Conservation (phyloP, 768 basidiomycete species). For the Amanita pallidorosea region DNA sequence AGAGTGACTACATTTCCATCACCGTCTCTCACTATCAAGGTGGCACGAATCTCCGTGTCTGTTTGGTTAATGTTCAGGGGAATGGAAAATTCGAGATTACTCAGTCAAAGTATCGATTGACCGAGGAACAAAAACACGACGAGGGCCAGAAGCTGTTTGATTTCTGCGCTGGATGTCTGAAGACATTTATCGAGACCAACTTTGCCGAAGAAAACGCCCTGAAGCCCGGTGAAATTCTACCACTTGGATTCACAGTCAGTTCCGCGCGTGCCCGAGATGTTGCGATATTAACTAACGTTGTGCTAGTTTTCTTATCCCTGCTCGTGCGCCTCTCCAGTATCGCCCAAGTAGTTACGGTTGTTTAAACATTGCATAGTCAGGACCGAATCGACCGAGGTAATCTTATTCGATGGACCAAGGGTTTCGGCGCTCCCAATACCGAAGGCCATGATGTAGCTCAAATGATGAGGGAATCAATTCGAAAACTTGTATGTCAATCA, state of each 20-base stretch:
- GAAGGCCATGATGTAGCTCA: constrained; percentile 89
- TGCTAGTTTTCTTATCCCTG: constrained; percentile 90
- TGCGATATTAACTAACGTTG: constrained; percentile 5
- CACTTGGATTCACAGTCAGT: constrained; percentile 89
- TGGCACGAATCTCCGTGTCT: constrained; percentile 97
- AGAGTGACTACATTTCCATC: not conserved
- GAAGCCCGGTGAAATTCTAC: constrained; percentile 47
- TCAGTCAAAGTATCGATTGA: constrained; percentile 92
- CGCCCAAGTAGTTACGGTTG: not conserved
- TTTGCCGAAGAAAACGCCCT: constrained; percentile 38
- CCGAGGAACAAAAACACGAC: constrained; percentile 96
- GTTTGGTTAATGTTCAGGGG: constrained; percentile 87
- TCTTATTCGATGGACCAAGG: constrained; percentile 99
- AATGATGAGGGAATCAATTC: constrained; percentile 82
- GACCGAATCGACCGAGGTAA: constrained; percentile 86
- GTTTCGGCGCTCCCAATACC: constrained; percentile 85
- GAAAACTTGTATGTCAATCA: constrained; percentile 51
- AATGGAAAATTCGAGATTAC: constrained; percentile 96
- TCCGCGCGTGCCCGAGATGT: not conserved
- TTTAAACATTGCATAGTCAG: constrained; percentile 44
- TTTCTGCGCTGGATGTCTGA: constrained; percentile 92
- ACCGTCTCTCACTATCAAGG: constrained; percentile 28
- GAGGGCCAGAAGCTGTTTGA: constrained; percentile 96
- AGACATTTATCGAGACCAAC: constrained; percentile 77
- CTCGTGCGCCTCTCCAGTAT: constrained; percentile 40